Conservation (phyloP, 768 basidiomycete genomes). For the Cystoderma amianthinum region DNA sequence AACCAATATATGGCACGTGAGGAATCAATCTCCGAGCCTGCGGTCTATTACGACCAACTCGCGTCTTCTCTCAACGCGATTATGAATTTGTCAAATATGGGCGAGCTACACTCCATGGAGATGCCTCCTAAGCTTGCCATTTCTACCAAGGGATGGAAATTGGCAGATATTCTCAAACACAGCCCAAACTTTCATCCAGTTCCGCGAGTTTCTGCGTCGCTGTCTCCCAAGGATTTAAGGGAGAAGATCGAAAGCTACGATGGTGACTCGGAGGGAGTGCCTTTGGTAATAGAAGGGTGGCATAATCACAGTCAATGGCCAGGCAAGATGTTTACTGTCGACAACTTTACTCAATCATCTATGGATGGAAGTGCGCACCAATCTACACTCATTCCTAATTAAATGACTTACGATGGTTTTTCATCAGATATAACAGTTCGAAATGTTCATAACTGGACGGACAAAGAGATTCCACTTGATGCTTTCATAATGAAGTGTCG, state of each 20-base stretch:
- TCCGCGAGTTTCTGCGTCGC: slow-evolving; percentile 20
- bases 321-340: slow-evolving; percentile 40
- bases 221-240: slow-evolving; percentile 25
- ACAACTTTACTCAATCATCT: slow-evolving; percentile 36
- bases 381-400: no score
- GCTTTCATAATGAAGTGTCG: slow-evolving; percentile 48
- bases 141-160: slow-evolving; percentile 46
- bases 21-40: no score
- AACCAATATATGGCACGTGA: no score
- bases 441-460: slow-evolving; percentile 53
- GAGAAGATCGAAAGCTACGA: slow-evolving; percentile 39
- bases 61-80: neutral
- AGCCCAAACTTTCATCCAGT: slow-evolving; percentile 32
- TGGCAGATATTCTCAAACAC: slow-evolving; percentile 28
- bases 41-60: no score
- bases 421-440: slow-evolving; percentile 51
- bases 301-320: slow-evolving; percentile 54
- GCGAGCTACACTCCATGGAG: neutral
- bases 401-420: slow-evolving; percentile 1
- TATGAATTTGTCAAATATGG: neutral
- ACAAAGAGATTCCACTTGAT: slow-evolving; percentile 40
- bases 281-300: slow-evolving; percentile 59
- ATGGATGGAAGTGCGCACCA: no score
- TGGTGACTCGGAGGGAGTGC: slow-evolving; percentile 38
- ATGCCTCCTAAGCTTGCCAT: slow-evolving; percentile 4